Conservation (phyloP, 441 rosid species). For the Mallotus repandus region DNA sequence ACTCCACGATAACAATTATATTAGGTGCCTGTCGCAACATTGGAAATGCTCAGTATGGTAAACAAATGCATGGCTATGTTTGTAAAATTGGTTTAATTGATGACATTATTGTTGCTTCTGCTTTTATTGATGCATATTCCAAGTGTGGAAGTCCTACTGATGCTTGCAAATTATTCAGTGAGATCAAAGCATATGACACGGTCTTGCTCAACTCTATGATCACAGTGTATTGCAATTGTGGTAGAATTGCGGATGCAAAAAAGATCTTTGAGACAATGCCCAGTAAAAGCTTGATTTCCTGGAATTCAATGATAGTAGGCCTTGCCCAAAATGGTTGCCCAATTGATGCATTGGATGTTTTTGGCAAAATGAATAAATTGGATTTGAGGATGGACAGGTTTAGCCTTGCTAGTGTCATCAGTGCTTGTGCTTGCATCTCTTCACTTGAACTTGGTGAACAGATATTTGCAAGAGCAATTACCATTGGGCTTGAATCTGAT, state of each 20-base stretch:
- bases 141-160: constrained; percentile 56
- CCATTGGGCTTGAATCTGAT: constrained; percentile 62
- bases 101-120: constrained; percentile 51
- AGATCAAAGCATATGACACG: constrained; percentile 59
- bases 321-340: constrained; percentile 71
- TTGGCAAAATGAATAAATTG: constrained; percentile 57
- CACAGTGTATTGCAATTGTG: constrained; percentile 63
- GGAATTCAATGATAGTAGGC: constrained; percentile 83
- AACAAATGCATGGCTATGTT: constrained; percentile 61
- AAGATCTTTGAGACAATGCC: constrained; percentile 52
- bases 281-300: constrained; percentile 66
- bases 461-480: constrained; percentile 55
- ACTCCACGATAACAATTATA: constrained; percentile 50
- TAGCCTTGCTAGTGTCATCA: constrained; percentile 62
- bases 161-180: constrained; percentile 68
- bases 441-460: constrained; percentile 75
- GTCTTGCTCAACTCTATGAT: constrained; percentile 78
- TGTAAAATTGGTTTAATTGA: constrained; percentile 44
- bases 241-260: constrained; percentile 74
- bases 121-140: constrained; percentile 64
- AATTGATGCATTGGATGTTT: constrained; percentile 57
- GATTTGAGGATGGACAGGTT: constrained; percentile 57
- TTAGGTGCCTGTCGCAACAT: constrained; percentile 55
- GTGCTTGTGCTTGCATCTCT: constrained; percentile 70
- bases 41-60: constrained; percentile 31